These are phyloP conservation scores for Entomortierella lignicola DNA, from an alignment of 192 early-diverging fungal genomes.

Conservation along the genomic window DNA sequence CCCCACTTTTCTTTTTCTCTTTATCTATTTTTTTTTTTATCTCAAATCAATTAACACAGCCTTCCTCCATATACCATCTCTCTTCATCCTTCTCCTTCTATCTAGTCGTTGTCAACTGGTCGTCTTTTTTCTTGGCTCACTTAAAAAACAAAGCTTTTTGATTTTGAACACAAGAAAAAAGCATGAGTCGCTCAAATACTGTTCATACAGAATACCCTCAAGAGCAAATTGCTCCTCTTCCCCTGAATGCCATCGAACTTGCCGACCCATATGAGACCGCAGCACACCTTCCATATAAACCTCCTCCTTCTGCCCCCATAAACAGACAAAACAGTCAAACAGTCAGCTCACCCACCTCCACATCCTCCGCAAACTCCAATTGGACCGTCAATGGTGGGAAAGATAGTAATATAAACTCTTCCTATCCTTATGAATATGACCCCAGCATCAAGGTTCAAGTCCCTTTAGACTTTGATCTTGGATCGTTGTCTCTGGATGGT, in stretches of 20 bases:
- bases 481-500: slow-evolving; percentile 22
- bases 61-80: not conserved
- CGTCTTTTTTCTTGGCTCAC: too few species aligned
- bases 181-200: not conserved
- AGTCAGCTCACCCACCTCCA: slow-evolving; percentile 13
- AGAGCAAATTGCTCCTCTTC: not conserved
- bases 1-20: not conserved
- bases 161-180: not conserved
- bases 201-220: not conserved
- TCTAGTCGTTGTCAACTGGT: not conserved
- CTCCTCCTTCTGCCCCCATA: slow-evolving; percentile 1
- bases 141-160: too few species aligned
- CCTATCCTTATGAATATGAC: not conserved
- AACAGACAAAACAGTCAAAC: not conserved
- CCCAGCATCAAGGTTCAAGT: slow-evolving; percentile 10
- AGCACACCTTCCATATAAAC: not conserved
- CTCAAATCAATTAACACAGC: not conserved
- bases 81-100: slow-evolving; percentile 1
- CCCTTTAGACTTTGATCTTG: slow-evolving; percentile 33
- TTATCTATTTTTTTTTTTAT: not conserved
- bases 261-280: not conserved
- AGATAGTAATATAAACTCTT: not conserved
- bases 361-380: slow-evolving; percentile 14
- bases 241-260: not conserved
- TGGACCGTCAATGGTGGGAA: slow-evolving; percentile 4